Evolutionary conservation across 768 basidiomycete genomes (phyloP).

Genomic region (Fomitopsis pulvina): DNA sequence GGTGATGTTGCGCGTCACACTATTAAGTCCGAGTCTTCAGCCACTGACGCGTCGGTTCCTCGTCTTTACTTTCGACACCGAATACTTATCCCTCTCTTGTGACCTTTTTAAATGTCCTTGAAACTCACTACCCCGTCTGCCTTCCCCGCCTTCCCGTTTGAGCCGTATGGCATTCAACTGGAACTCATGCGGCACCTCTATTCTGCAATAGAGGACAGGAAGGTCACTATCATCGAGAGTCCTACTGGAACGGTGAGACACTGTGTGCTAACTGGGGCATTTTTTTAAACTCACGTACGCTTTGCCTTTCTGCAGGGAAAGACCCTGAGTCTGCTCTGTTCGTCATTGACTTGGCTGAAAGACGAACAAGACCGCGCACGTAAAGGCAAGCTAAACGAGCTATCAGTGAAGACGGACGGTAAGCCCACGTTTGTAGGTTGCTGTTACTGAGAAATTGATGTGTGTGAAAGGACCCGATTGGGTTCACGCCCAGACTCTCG

Average conservation of each 20-base stretch:
- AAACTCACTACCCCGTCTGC: slow-evolving; percentile 51
- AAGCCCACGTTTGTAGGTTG: no score
- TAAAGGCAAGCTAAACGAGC: slow-evolving; percentile 51
- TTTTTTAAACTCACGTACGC: not conserved
- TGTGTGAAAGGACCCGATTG: slow-evolving; percentile 58
- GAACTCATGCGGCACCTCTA: slow-evolving; percentile 89
- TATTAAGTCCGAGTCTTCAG: no score
- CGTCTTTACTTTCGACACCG: not conserved
- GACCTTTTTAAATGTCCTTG: slow-evolving; percentile 21
- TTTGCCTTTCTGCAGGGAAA: slow-evolving; percentile 56
- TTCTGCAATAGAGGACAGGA: slow-evolving; percentile 61
- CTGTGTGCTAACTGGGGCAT: not conserved
- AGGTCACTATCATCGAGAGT: slow-evolving; percentile 80
- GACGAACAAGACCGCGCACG: slow-evolving; percentile 65
- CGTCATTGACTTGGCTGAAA: slow-evolving; percentile 66
- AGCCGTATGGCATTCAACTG: slow-evolving; percentile 77
- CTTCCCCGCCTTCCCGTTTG: slow-evolving; percentile 61
- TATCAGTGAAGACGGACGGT: slow-evolving; percentile 21
- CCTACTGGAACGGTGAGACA: slow-evolving; percentile 78
- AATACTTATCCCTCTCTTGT: no score
- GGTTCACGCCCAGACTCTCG: slow-evolving; percentile 69
- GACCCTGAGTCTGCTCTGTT: slow-evolving; percentile 73
- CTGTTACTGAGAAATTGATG: no score
- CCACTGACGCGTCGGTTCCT: not conserved
- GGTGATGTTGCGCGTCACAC: not conserved